phyloP scores from a whole-genome alignment of 768 basidiomycete species.

The Strobilomyces echinocephalus region DNA sequence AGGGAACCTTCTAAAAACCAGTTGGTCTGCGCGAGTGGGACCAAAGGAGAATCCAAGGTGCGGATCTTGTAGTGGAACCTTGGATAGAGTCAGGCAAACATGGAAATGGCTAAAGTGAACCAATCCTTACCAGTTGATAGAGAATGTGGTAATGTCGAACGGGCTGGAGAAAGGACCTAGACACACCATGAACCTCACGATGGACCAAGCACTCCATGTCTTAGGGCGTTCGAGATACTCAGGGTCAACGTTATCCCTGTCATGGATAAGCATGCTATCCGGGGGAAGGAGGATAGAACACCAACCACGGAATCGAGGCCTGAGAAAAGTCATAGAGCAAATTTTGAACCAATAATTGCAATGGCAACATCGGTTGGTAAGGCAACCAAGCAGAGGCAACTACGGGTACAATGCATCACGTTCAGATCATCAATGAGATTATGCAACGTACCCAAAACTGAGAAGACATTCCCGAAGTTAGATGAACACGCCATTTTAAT shows the following conservation, averaged over 20 bases:
- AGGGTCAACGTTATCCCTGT: conserved; percentile 35
- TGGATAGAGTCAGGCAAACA: neutral
- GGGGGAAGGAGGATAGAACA: neutral
- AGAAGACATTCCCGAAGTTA: conserved; percentile 34
- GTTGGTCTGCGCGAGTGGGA: conserved; percentile 32
- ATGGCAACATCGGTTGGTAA: conserved; percentile 34
- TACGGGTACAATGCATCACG: conserved; percentile 3
- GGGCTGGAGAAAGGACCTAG: conserved; percentile 35
- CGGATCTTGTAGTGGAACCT: conserved; percentile 33
- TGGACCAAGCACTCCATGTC: conserved; percentile 32
- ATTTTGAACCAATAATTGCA: conserved; percentile 32
- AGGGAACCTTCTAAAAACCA: conserved; percentile 36
- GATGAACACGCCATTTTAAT: conserved; percentile 37
- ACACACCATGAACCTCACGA: conserved; percentile 34
- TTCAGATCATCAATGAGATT: neutral
- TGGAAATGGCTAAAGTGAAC: neutral
- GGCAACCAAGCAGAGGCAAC: conserved; percentile 37
- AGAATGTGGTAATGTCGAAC: conserved; percentile 31
- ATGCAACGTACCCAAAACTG: conserved; percentile 24
- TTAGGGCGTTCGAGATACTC: conserved; percentile 32
- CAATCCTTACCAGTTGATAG: conserved; percentile 29
- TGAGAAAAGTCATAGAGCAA: conserved; percentile 36
- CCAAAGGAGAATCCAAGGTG: conserved; percentile 23
- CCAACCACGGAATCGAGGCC: conserved; percentile 33
- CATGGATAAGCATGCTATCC: conserved; percentile 5